Base-by-base conservation (phyloP, 208 protist genomes). In the Trypanosoma congolense region DNA sequence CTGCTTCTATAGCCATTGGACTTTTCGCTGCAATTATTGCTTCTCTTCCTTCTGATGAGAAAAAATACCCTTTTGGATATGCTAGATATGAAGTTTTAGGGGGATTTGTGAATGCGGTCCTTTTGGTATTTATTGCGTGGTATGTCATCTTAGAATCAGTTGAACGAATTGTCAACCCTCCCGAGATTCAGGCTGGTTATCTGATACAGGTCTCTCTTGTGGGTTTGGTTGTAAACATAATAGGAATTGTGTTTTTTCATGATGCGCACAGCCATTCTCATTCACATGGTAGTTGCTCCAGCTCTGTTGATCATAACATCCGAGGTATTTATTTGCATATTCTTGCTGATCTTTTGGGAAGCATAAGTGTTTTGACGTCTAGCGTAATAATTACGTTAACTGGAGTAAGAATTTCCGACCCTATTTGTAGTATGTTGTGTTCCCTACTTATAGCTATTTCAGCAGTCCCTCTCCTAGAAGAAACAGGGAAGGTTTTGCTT, bases 1-100 rank as follows among this genome's bases (percentile, higher is more conserved):
- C 81, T 5, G 81, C 80, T 8, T 97, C 97, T 0, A 72, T 99
- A 12, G 75, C 70, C n/a, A 93, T 98, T 63, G 96, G 92, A 1
- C 74, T 99, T 10, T 83, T 79, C 43, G 93, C 95, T 1, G 75
- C 82, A 4, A 85, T 95, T 58, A 94, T 98, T 4, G 44, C 83
- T 21, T 93, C 90, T 50, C 96, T 92, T 79, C 65, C 59, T 31
- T 35, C 73, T 31, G 76, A 95, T 29, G 80, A 92, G 61, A 89
- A 90, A 64, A 78, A 54, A 36, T 64, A 88, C 47, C 78, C 81
- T 4, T 92, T 90, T 72, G 86, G 90, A 6, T 95, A 89, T 60
- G 73, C 68, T 18, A 31, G 90, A 2, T 94, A 93, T 60, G 79
- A 90, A 50, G 69, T 88, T 35, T 65, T 96, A 22, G 73, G 80